These are phyloP conservation scores for Rhodotorula sp. DNA, from an alignment of 1,284 basidiomycete species.

Conservation along the genomic window DNA sequence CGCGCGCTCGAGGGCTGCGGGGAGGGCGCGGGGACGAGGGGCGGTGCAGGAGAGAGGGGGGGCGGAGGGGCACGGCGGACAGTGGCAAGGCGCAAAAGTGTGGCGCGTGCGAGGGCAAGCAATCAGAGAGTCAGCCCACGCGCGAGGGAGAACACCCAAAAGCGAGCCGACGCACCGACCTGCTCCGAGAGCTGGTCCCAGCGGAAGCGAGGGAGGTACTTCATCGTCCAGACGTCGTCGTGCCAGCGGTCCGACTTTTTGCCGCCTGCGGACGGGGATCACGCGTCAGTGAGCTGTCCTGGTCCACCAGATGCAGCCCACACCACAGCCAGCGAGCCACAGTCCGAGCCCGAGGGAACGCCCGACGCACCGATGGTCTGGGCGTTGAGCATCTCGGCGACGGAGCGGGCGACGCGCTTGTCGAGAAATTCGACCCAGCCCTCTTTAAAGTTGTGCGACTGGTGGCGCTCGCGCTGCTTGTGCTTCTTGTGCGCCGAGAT, in stretches of 20 bases:
- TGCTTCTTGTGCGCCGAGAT: slow-evolving; percentile 73
- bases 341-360: background rate
- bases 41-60: background rate
- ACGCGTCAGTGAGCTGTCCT: too few species aligned
- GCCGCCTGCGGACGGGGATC: slow-evolving; percentile 56
- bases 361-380: slow-evolving; percentile 68
- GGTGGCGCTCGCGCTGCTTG: slow-evolving; percentile 67
- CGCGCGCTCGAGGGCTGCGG: slow-evolving; percentile 85
- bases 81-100: slow-evolving; percentile 2
- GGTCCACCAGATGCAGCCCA: too few species aligned
- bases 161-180: slow-evolving; percentile 69
- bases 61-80: background rate
- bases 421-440: slow-evolving; percentile 98
- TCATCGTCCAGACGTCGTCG: slow-evolving; percentile 99
- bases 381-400: slow-evolving; percentile 94
- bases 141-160: background rate
- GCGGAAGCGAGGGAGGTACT: slow-evolving; percentile 95
- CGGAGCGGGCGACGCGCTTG: slow-evolving; percentile 84
- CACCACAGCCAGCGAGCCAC: background rate
- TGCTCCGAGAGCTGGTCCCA: slow-evolving; percentile 99
- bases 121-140: background rate
- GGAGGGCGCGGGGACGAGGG: background rate
- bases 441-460: slow-evolving; percentile 70
- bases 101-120: background rate
- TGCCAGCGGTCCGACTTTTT: slow-evolving; percentile 89